Percentiles rank a stretch among this genome's conserved stretches.
Conservation (phyloP, 1,284 basidiomycete genomes). For the Heterobasidion irregulare region DNA sequence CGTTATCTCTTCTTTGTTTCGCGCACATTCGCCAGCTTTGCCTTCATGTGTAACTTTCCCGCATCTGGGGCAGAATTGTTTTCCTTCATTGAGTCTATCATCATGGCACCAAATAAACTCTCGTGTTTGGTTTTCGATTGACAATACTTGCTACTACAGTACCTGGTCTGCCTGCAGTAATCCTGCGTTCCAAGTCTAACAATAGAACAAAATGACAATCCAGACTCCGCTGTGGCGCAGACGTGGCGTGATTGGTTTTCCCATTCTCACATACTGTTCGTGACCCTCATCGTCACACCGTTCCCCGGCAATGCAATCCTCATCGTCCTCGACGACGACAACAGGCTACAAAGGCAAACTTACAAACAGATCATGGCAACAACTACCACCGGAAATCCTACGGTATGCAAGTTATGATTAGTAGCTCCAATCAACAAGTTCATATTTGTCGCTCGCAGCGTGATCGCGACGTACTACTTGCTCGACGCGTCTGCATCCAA, state of each 20-base stretch:
- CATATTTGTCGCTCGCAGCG: conserved; percentile 28
- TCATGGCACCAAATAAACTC: too few species aligned
- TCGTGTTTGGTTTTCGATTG: too few species aligned
- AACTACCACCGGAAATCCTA: conserved; percentile 62
- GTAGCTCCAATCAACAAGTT: conserved; percentile 11
- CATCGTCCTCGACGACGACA: conserved; percentile 14
- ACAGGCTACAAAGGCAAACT: conserved; percentile 55
- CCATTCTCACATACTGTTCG: neutral
- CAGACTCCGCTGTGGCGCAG: neutral
- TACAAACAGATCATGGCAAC: conserved; percentile 57
- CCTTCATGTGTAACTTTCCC: too few species aligned
- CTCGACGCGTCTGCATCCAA: conserved; percentile 33
- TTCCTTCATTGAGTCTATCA: too few species aligned
- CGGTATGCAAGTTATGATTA: conserved; percentile 28
- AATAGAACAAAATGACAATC: neutral
- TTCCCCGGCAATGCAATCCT: neutral
- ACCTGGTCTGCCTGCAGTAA: too few species aligned
- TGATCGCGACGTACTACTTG: conserved; percentile 55
- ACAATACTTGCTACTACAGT: too few species aligned
- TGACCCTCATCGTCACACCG: conserved; percentile 4
- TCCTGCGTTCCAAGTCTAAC: too few species aligned
- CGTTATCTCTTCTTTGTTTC: too few species aligned
- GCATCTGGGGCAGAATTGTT: too few species aligned
- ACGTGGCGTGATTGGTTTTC: neutral
- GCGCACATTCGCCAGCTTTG: too few species aligned